A percentile compares a stretch with the other conserved stretches of the same genome.
phyloP scores from a whole-genome alignment of 306 rosid genomes.

The Cicer bijugum region DNA sequence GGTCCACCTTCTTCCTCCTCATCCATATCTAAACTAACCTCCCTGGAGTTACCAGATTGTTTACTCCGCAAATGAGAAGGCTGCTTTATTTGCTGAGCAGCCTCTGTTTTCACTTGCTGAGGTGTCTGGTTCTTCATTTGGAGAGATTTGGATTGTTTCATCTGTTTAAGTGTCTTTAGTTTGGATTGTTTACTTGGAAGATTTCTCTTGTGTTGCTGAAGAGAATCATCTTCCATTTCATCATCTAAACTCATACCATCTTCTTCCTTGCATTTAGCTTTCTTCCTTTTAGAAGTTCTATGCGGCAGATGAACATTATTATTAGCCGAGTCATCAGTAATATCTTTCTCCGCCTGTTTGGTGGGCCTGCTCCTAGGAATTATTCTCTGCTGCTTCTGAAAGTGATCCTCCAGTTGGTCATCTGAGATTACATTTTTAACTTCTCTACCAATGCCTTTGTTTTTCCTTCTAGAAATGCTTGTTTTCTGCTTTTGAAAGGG shows the following conservation, averaged over 20 bases:
- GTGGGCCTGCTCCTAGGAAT: conserved; percentile 44
- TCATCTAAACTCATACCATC: conserved; percentile 56
- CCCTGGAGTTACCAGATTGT: conserved; percentile 48
- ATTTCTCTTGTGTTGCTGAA: conserved; percentile 54
- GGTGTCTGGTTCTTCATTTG: conserved; percentile 54
- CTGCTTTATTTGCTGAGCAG: conserved; percentile 56
- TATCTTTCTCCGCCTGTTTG: conserved; percentile 41
- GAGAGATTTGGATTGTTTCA: conserved; percentile 54
- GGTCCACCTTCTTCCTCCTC: conserved; percentile 84
- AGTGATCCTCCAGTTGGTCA: conserved; percentile 46
- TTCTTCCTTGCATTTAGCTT: conserved; percentile 54
- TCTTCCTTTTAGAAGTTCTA: conserved; percentile 62
- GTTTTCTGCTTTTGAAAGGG: conserved; percentile 43
- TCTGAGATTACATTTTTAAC: conserved; percentile 46
- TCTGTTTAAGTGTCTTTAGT: conserved; percentile 51
- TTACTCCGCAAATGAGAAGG: conserved; percentile 51
- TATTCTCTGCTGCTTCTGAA: conserved; percentile 48
- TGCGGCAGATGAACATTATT: conserved; percentile 50
- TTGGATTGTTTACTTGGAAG: conserved; percentile 66
- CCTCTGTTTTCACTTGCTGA: conserved; percentile 53
- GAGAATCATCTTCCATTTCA: conserved; percentile 50
- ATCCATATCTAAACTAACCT: conserved; percentile 51
- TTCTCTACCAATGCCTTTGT: conserved; percentile 45
- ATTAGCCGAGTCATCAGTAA: conserved; percentile 45
- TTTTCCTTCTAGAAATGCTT: conserved; percentile 44